phyloP scores from a whole-genome alignment of 768 basidiomycete species.

The Macrolepiota albuminosa region DNA sequence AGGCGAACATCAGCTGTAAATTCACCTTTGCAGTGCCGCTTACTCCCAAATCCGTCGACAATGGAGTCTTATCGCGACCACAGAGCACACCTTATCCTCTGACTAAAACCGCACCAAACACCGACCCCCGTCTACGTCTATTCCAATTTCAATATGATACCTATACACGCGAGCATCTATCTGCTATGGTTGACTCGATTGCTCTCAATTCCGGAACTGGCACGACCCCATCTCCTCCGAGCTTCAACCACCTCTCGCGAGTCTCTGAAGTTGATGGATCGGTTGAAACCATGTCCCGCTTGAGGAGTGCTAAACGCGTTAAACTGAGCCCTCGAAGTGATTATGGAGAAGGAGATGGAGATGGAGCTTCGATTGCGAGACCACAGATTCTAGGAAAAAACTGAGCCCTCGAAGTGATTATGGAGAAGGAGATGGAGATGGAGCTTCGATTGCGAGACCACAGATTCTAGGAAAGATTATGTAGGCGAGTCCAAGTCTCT shows the following conservation, averaged over 20 bases:
- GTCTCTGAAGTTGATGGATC: conserved; percentile 40
- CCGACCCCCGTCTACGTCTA: conserved; percentile 75
- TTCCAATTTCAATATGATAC: conserved; percentile 97
- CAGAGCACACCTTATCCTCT: conserved; percentile 53
- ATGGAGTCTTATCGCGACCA: conserved; percentile 42
- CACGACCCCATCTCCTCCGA: conserved; percentile 41
- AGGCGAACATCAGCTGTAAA: conserved; percentile 46
- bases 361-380: conserved; percentile 42
- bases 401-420: conserved; percentile 65
- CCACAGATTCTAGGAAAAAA: conserved; percentile 48
- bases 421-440: conserved; percentile 44
- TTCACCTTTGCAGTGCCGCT: conserved; percentile 74
- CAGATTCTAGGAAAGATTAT: conserved; percentile 56
- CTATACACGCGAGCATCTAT: conserved; percentile 90
- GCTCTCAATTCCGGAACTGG: conserved; percentile 67
- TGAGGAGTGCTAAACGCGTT: conserved; percentile 76
- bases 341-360: conserved; percentile 46
- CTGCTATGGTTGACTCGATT: conserved; percentile 91
- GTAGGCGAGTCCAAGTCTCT: conserved; percentile 72
- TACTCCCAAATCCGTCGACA: conserved; percentile 22
- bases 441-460: conserved; percentile 45
- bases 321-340: conserved; percentile 70
- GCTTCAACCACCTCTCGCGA: conserved; percentile 41
- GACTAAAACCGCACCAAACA: conserved; percentile 31
- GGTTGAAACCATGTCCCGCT: conserved; percentile 40